Base-by-base conservation (phyloP, 768 basidiomycete species). In the Mycena vitilis region DNA sequence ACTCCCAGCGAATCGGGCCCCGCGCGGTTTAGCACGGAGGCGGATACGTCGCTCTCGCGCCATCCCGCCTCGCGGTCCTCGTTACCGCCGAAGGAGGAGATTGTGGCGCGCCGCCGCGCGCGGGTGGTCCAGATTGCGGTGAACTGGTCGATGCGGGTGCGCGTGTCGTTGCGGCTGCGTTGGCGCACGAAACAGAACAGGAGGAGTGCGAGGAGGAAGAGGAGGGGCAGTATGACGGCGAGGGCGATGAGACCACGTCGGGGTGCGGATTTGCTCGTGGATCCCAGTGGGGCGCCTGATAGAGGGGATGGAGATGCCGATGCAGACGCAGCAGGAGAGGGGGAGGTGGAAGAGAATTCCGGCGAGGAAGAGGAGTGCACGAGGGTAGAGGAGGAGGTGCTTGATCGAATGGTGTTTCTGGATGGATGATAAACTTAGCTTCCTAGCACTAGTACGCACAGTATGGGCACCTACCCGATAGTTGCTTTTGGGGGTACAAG, bases 121-220 rank as follows among this genome's bases (percentile, higher is more conserved):
- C 40, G 40, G 4, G 30, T 30, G 5, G 40, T 40, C 63, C 63
- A 64, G n/a, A 48, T 23, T 0, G 11, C 60, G 20, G 44, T 44
- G 30, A 68, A 68, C 4, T n/a, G 54, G 22, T 60, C 52, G 11
- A 66, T 55, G 18, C 65, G 58, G 15, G 38, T 13, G 1, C 45
- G 52, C 34, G 38, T 52, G 18, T 51, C 16, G 5, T 40, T 40
- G 40, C 30, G 30, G 7, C 18, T 37, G 0, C 66, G 54, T 34
- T 55, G 66, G 53, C 53, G 58, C 9, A 57, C n/a, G 47, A 62
- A 23, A 53, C 59, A 44, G 60, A 67, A 20, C 1, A n/a, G 53
- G 45, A 61, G 4, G 12, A 57, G 44, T n/a, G 38, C 2, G 2
- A 62, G 15, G 40, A 30, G 30, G 15, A 62, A 4, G 23, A 68